phyloP scores from a whole-genome alignment of 2,329 filamentous ascomycete genomes.

The Cladosporium sp. region DNA sequence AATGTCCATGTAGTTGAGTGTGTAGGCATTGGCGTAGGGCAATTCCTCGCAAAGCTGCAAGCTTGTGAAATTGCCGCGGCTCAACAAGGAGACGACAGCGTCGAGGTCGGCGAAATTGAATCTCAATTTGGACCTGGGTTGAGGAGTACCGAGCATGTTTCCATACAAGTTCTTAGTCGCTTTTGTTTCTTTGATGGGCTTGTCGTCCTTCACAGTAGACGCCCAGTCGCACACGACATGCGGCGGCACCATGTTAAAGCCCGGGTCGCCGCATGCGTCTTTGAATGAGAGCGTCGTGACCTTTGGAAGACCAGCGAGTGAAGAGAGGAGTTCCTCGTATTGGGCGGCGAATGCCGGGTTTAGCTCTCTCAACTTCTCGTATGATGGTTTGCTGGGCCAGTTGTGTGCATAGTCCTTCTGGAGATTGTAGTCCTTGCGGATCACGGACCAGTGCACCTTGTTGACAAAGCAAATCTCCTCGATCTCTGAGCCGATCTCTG shows the following conservation, averaged over 20 bases:
- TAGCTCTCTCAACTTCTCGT: neutral
- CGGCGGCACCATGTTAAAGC: conserved; percentile 4
- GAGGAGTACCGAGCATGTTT: neutral
- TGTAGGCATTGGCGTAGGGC: neutral
- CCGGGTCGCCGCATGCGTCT: neutral
- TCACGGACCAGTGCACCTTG: neutral
- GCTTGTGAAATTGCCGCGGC: neutral
- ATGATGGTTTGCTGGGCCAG: neutral
- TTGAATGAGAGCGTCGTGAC: conserved; percentile 1
- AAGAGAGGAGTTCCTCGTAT: neutral
- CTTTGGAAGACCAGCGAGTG: neutral
- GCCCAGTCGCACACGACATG: neutral
- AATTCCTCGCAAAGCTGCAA: neutral
- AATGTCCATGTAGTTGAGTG: neutral
- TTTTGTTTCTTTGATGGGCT: neutral
- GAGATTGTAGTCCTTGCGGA: neutral
- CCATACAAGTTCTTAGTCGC: neutral
- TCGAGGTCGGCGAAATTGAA: neutral
- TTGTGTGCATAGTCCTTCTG: neutral
- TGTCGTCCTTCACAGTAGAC: neutral
- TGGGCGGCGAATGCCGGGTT: neutral
- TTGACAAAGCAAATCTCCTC: conserved; percentile 17
- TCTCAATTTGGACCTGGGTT: neutral
- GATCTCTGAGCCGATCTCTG: conserved; percentile 10
- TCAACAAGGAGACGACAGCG: neutral